Base-by-base conservation (phyloP, 768 basidiomycete species). In the Lentinus brumalis region DNA sequence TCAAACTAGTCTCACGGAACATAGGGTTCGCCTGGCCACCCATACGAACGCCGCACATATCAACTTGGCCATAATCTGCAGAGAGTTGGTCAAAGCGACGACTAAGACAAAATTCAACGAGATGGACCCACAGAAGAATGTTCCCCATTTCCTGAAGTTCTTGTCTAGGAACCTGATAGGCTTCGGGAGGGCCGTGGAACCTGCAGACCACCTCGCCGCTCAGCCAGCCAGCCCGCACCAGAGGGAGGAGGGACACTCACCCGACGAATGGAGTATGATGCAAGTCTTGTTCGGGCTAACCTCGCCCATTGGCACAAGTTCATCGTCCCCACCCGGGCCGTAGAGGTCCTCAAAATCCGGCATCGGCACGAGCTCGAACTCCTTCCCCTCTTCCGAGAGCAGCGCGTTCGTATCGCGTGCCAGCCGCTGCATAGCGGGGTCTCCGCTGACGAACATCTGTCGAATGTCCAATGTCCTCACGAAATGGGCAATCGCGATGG, bases 401-500 rank as follows among this genome's bases (percentile, higher is more conserved):
- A 62, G 35, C 21, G 47, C 57, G 29, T 61, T 46, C n/a, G 67
- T 67, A 14, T 67, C 66, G 21, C 53, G 52, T 4, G 65, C 56
- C n/a, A 74, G 53, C 2, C 65, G 56, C 44, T 66, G 61, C 56
- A 69, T 66, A 12, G 61, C 53, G 14, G 63, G 55, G 57, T 72
- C 70, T 11, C 62, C 56, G 44, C 64, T 64, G 18, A 68, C 67
- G 63, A 71, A 64, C 40, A 72, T 52, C 45, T 75, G 72, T 0
- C 59, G 64, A 12, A 67, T 64, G 8, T 64, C 64, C 9, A 67
- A 71, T 54, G 65, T 62, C n/a, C 54, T 45, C 9, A 79, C 64
- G 0, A 78, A 70, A 41, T 76, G 69, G 7, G 76, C 75, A 12
- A 76, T 63, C 0, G 66, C 72, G 35, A 59, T 54, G 11, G 66